These are phyloP conservation scores for Strigomonas oncopelti DNA, from an alignment of 208 protist genomes.

Conservation along the genomic window DNA sequence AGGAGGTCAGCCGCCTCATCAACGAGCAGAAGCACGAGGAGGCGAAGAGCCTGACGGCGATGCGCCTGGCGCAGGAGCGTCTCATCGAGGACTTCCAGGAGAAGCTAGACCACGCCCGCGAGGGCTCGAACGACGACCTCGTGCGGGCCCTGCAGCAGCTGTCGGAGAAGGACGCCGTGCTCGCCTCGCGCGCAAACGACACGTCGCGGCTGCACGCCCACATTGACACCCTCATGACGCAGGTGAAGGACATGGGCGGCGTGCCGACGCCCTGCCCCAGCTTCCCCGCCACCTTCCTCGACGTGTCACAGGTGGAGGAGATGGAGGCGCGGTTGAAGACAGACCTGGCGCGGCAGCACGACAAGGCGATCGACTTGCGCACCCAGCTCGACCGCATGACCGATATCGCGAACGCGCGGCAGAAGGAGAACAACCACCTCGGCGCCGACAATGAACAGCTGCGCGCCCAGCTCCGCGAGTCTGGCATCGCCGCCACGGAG, in stretches of 20 bases:
- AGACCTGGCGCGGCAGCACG: conserved; percentile 55
- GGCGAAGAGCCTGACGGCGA: conserved; percentile 65
- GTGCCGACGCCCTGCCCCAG: conserved; percentile 25
- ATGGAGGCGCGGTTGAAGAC: conserved; percentile 51
- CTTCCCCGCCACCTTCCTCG: conserved; percentile 68
- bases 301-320: conserved; percentile 83
- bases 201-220: conserved; percentile 68
- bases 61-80: conserved; percentile 70
- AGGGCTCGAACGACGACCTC: conserved; percentile 77
- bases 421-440: conserved; percentile 48
- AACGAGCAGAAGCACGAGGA: conserved; percentile 78
- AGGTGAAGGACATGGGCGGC: conserved; percentile 55
- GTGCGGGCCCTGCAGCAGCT: conserved; percentile 60
- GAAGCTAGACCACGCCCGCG: conserved; percentile 71
- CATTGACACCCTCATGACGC: conserved; percentile 60
- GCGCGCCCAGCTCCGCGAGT: conserved; percentile 34
- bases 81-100: conserved; percentile 85
- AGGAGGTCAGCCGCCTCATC: conserved; percentile 74
- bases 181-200: conserved; percentile 80
- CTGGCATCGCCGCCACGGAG: conserved; percentile 32
- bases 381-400: conserved; percentile 75
- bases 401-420: conserved; percentile 46
- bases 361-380: conserved; percentile 64
- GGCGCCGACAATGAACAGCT: conserved; percentile 38
- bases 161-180: conserved; percentile 72